A percentile compares a stretch with the other conserved stretches of the same genome.
Evolutionary conservation across 2,329 filamentous ascomycete species (phyloP).

Genomic region (Akanthomyces lecanii): DNA sequence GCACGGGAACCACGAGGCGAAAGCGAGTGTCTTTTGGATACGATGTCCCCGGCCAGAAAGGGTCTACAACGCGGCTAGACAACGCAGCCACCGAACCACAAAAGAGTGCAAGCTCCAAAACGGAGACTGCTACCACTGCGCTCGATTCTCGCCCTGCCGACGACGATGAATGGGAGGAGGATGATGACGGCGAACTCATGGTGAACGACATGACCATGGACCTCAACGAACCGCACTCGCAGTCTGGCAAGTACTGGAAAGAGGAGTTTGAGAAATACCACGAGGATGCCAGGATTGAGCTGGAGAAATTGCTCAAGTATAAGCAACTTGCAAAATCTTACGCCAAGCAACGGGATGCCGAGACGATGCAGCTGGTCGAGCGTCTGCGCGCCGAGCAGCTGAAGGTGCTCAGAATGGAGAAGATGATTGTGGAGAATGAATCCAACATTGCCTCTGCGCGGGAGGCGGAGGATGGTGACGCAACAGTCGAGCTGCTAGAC

Average conservation of each 20-base stretch:
- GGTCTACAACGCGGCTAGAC: slow-evolving; percentile 27
- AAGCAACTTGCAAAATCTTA: slow-evolving; percentile 76
- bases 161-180: slow-evolving; percentile 53
- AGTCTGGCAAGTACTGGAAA: slow-evolving; percentile 78
- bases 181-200: slow-evolving; percentile 40
- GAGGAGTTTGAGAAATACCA: slow-evolving; percentile 71
- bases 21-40: slow-evolving; percentile 64
- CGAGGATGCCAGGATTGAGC: slow-evolving; percentile 65
- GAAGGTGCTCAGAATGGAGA: slow-evolving; percentile 61
- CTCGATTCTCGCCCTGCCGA: not conserved
- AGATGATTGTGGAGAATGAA: slow-evolving; percentile 56
- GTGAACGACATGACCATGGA: slow-evolving; percentile 65
- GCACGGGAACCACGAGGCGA: slow-evolving; percentile 54
- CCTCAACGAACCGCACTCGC: slow-evolving; percentile 67
- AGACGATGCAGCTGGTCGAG: slow-evolving; percentile 61
- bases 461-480: slow-evolving; percentile 29
- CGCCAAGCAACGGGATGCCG: slow-evolving; percentile 70
- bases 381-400: slow-evolving; percentile 65
- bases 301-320: slow-evolving; percentile 74
- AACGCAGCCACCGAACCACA: slow-evolving; percentile 31
- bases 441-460: slow-evolving; percentile 44
- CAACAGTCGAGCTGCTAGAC: slow-evolving; percentile 44
- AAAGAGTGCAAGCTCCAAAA: not conserved
- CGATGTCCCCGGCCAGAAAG: slow-evolving; percentile 44
- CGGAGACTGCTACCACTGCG: not conserved